A percentile compares a stretch with the other conserved stretches of the same genome.
These are phyloP conservation scores for Skeletonema tropicum DNA, from an alignment of 108 stramenopile genomes.

Conservation along the genomic window DNA sequence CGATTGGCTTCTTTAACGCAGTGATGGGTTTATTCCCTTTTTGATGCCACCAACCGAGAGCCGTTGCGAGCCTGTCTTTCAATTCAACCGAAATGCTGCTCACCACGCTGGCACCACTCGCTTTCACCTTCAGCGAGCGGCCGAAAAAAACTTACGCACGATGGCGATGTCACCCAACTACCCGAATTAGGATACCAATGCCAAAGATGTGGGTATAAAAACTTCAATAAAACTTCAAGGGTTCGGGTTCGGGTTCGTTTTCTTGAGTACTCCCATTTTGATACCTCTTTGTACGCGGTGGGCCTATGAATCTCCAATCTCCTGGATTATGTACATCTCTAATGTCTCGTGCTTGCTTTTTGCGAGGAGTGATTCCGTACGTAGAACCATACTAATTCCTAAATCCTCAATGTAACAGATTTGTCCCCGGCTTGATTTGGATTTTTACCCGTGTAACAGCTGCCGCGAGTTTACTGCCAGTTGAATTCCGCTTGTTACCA, in stretches of 20 bases:
- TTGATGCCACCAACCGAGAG: neutral
- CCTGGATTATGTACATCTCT: no score
- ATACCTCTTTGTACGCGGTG: neutral
- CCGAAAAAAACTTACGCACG: neutral
- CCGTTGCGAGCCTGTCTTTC: neutral
- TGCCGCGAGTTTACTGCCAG: no score
- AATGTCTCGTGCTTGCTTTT: no score
- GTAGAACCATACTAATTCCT: no score
- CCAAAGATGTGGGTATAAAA: neutral
- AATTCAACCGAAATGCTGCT: neutral
- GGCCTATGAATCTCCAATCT: no score
- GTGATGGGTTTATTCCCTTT: neutral
- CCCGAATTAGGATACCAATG: neutral
- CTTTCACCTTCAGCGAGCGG: neutral
- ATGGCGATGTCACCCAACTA: neutral
- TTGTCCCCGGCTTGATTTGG: no score
- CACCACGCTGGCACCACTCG: neutral
- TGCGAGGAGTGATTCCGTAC: no score
- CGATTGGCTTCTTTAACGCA: neutral
- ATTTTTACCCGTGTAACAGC: no score
- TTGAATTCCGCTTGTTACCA: no score
- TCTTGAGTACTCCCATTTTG: neutral
- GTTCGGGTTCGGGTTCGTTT: neutral
- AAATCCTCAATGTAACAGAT: no score
- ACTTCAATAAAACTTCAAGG: neutral